Evolutionary conservation across 83 land plant genomes (phyloP), one percentile per base, ranked within the genome.

Genomic region (Isoetes engelmannii): DNA sequence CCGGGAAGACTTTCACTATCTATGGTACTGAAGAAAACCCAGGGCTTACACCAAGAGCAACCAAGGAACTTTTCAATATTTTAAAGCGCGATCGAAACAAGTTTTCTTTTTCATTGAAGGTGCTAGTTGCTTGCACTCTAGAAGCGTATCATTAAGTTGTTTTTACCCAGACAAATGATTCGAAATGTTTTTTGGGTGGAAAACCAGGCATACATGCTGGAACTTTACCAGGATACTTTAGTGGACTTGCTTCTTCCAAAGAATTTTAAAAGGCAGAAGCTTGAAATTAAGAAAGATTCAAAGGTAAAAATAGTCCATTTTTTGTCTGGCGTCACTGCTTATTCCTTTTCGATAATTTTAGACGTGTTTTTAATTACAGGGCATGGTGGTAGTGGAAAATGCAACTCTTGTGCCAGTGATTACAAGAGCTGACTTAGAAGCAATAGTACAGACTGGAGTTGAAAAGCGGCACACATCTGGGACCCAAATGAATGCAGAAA

Each of bases 401-500:
- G 62, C 28, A 19, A 59, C 62, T 12, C 19, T 59, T 8, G 8
- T 59, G 19, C 19, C 62, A 8, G 62, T 59, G 12, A 19, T 37
- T 8, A 59, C 62, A 59, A 59, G 62, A 4, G 62, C 18, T 1
- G 62, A 59, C 28, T 37, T 59, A 12, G 62, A 59, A 18, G 28
- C 18, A 18, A 18, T 59, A 12, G 28, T 59, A 12, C 62, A 59
- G 19, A 59, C 10, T 8, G 62, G 62, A 7, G 10, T 59, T 8
- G 62, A 59, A 42, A 59, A 59, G 28, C 62, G 62, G 8, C 62
- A 59, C 4, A 59, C 62, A 12, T 59, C 62, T 12, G 62, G 62
- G 9, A 59, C 62, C 62, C 62, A 59, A 19, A 59, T 59, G 62
- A 59, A 59, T 59, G 62, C 62, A 12, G 62, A 59, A 19, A 59